Conservation (phyloP, 768 basidiomycete species). For the Lentinula lateritia region DNA sequence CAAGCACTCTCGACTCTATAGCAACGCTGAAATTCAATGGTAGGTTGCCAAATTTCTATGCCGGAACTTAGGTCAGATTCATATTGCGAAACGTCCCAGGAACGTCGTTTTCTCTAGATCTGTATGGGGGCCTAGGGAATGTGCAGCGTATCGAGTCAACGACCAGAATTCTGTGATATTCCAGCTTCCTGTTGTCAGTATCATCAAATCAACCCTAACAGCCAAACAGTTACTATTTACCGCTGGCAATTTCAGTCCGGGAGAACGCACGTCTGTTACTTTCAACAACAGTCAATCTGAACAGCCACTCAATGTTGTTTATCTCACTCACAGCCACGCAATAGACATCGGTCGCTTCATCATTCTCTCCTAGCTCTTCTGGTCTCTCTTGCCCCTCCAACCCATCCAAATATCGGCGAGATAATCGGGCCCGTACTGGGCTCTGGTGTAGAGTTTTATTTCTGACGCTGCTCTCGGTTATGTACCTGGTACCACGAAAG, state of each 20-base stretch:
- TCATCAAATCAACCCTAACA: too few relatives aligned
- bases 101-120: background rate
- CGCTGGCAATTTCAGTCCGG: too few relatives aligned
- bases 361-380: too few relatives aligned
- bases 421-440: background rate
- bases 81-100: background rate
- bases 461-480: background rate
- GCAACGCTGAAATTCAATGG: conserved; percentile 1
- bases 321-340: background rate
- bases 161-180: background rate
- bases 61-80: background rate
- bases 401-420: background rate
- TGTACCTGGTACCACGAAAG: background rate
- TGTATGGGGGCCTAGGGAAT: background rate
- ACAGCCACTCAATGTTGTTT: too few relatives aligned
- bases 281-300: too few relatives aligned
- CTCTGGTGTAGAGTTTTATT: background rate
- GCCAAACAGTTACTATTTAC: too few relatives aligned
- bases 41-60: background rate
- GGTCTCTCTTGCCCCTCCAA: background rate
- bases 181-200: too few relatives aligned
- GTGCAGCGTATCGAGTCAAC: background rate
- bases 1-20: background rate
- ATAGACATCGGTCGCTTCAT: background rate
- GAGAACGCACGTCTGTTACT: too few relatives aligned